Conservation (phyloP, 139 green algal genomes). For the Micractinium sp. region DNA sequence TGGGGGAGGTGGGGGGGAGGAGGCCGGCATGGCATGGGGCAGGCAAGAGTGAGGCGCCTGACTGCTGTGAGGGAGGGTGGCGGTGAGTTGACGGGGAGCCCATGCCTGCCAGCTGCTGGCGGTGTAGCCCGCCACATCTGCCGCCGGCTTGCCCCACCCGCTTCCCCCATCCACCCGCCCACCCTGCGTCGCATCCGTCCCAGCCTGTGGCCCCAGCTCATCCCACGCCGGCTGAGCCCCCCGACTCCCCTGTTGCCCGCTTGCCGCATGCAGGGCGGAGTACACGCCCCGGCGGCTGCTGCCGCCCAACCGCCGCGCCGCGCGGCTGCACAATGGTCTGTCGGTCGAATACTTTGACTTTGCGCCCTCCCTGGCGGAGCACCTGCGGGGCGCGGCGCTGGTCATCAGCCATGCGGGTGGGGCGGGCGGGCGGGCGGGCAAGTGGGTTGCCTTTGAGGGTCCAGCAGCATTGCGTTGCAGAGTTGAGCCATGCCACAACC, state of each 20-base stretch:
- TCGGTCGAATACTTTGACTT: slow-evolving; percentile 78
- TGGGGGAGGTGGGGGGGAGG: too few relatives aligned
- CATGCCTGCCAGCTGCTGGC: not conserved
- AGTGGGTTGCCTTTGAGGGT: too few relatives aligned
- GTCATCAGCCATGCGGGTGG: slow-evolving; percentile 84
- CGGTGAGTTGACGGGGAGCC: too few relatives aligned
- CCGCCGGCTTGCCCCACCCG: not conserved
- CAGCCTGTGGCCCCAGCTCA: too few relatives aligned
- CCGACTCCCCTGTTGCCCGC: too few relatives aligned
- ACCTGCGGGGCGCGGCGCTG: slow-evolving; percentile 68
- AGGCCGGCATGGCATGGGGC: too few relatives aligned
- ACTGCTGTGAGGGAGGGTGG: too few relatives aligned
- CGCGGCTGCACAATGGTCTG: slow-evolving; percentile 47
- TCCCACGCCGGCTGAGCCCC: too few relatives aligned
- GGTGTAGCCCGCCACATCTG: not conserved
- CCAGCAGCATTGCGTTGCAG: too few relatives aligned
- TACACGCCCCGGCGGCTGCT: slow-evolving; percentile 59
- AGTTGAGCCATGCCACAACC: too few relatives aligned
- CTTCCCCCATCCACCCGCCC: not conserved
- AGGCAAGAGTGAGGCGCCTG: too few relatives aligned
- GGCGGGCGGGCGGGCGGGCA: not conserved
- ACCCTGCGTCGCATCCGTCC: not conserved
- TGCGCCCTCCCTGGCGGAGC: slow-evolving; percentile 58
- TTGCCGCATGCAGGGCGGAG: slow-evolving; percentile 39
- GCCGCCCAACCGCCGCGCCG: slow-evolving; percentile 36